Base-by-base conservation (phyloP, 805 yeast genomes). In the Maudiozyma barnettii region DNA sequence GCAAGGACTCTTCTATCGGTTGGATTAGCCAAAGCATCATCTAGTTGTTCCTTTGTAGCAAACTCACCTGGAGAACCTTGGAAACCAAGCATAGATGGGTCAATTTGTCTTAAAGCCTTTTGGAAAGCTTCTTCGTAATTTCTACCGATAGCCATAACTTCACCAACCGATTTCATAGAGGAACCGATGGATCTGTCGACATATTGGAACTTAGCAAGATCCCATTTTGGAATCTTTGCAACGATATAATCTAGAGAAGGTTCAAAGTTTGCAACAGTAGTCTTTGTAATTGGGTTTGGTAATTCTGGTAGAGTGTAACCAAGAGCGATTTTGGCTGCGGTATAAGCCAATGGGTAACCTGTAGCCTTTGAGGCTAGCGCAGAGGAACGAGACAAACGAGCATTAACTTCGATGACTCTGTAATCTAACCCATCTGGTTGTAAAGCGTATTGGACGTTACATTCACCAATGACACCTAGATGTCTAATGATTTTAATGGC, bases 341-440 rank as follows among this genome's bases (percentile, higher is more conserved):
- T 93, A 70, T 91, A 91, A 49, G 99, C 99, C 61, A 91, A 80
- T 55, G 99, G 99, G 67, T 91, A 91, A 58, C 99, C 99, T 37
- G 99, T 91, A 41, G 99, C 99, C 72, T 91, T 91, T 36, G 98
- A 91, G 30, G 99, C 99, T 57, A 91, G 78, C 40, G 99, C 99
- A 33, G 97, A 90, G 29, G 98, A 93, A 64, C 99, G 82, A 39
- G 97, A 90, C 59, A 91, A 77, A 69, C 99, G 82, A 40, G 99
- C 99, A 65, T 91, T 91, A 53, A 91, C 99, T 71, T 91, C 99
- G 61, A 91, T 93, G 53, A 91, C 95, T 66, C 98, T 81, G 75
- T 84, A 91, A 63, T 91, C 98, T 58, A 87, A 78, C 31, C 96
- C 95, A 68, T 89, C 93, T 40, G 99, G 96, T 65, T 90, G 95